A percentile compares a stretch with the other conserved stretches of the same genome.
Evolutionary conservation across 2,329 filamentous ascomycete species (phyloP).

Genomic region (Calonectria naviculata): DNA sequence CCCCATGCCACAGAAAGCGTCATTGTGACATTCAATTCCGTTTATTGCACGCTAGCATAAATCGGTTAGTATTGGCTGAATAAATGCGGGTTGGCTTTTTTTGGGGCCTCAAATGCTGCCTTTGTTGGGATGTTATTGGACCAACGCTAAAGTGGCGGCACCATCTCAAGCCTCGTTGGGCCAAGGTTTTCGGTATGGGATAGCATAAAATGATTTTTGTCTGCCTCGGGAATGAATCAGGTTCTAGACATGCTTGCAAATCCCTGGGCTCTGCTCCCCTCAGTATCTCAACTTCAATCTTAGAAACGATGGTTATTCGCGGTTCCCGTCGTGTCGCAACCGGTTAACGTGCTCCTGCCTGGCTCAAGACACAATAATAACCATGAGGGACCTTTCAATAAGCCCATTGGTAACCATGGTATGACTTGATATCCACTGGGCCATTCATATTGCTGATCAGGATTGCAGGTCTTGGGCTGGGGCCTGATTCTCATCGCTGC

Average conservation of each 20-base stretch:
- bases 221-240: background rate
- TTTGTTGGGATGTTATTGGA: background rate
- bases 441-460: background rate
- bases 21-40: too few relatives aligned
- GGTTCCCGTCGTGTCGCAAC: background rate
- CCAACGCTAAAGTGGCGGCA: background rate
- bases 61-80: too few relatives aligned
- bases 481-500: background rate
- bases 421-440: background rate
- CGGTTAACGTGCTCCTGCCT: too few relatives aligned
- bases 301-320: background rate
- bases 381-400: background rate
- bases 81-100: too few relatives aligned
- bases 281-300: background rate
- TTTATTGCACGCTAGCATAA: too few relatives aligned
- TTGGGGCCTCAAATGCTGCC: too few relatives aligned
- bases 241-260: background rate
- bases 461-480: background rate
- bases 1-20: too few relatives aligned
- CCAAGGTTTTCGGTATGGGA: background rate
- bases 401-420: background rate
- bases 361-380: background rate
- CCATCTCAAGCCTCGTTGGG: background rate
- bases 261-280: background rate
- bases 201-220: background rate